A percentile compares a stretch with the other conserved stretches of the same genome.
Evolutionary conservation across 371 early-diverging fungal species (phyloP).

Genomic region (Mortierella sp.): DNA sequence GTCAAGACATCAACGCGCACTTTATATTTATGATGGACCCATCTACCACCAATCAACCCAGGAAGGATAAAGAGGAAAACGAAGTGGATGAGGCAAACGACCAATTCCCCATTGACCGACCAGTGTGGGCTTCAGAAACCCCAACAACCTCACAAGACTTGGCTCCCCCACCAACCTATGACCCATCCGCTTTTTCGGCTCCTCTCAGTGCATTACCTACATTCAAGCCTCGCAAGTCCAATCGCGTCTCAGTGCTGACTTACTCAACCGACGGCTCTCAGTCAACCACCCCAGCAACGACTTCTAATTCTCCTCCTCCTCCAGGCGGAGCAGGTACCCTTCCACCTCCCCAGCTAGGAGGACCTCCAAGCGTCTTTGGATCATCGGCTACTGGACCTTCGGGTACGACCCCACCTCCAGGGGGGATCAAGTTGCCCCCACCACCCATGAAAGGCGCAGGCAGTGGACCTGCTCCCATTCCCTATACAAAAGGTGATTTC

Average conservation of each 20-base stretch:
- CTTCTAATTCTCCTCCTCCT: slow-evolving; percentile 4
- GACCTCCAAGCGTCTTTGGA: slow-evolving; percentile 44
- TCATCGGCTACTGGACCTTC: slow-evolving; percentile 10
- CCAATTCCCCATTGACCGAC: slow-evolving; percentile 6
- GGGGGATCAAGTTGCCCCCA: slow-evolving; percentile 42
- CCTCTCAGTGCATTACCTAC: slow-evolving; percentile 31
- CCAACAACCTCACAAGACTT: not conserved
- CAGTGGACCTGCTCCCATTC: slow-evolving; percentile 23
- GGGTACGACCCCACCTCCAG: slow-evolving; percentile 18
- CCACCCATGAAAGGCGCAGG: slow-evolving; percentile 31
- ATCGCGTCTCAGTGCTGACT: slow-evolving; percentile 42
- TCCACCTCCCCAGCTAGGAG: slow-evolving; percentile 15
- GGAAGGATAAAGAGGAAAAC: slow-evolving; percentile 8
- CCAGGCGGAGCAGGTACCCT: slow-evolving; percentile 8
- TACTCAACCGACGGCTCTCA: slow-evolving; percentile 26
- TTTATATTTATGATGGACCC: not conserved
- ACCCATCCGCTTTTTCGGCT: slow-evolving; percentile 33
- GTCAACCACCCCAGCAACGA: not conserved
- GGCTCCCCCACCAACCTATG: slow-evolving; percentile 25
- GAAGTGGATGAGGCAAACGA: slow-evolving; percentile 16
- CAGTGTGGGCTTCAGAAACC: slow-evolving; percentile 11
- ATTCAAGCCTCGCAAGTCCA: slow-evolving; percentile 49
- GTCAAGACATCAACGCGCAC: not conserved
- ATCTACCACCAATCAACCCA: not conserved
- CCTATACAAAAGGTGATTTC: slow-evolving; percentile 59